phyloP scores from a whole-genome alignment of 1,284 basidiomycete genomes.

The Athelia psychrophila region DNA sequence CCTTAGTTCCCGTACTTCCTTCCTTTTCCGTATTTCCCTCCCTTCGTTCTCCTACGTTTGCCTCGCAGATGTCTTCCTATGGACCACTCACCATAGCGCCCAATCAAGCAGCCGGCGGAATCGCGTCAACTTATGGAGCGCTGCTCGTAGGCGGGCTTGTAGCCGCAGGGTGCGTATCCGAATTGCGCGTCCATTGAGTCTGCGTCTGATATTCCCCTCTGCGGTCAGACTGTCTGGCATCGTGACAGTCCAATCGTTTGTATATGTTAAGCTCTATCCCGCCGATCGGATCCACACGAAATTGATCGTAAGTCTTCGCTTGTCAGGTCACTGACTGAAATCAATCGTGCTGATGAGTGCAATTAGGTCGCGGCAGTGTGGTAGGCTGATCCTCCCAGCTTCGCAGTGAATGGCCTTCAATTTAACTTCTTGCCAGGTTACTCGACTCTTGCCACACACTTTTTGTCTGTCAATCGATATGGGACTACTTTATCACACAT shows the following conservation, averaged over 20 bases:
- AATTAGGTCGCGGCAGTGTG: conserved; percentile 25
- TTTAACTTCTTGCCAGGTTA: conserved; percentile 20
- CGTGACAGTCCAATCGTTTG: conserved; percentile 37
- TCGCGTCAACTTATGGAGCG: conserved; percentile 36
- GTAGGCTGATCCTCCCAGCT: conserved; percentile 12
- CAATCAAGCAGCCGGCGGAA: too few species aligned
- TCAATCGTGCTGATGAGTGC: neutral
- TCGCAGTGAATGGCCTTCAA: neutral
- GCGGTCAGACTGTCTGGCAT: conserved; percentile 11
- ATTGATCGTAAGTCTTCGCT: conserved; percentile 26
- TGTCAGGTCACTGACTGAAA: neutral
- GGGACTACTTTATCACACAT: conserved; percentile 36
- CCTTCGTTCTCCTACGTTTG: too few species aligned
- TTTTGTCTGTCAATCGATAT: conserved; percentile 32
- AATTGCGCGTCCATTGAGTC: neutral
- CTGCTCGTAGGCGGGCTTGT: conserved; percentile 40
- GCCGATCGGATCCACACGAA: conserved; percentile 30
- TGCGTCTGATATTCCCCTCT: neutral
- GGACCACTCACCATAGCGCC: too few species aligned
- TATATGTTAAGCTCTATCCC: conserved; percentile 42
- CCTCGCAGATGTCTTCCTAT: too few species aligned
- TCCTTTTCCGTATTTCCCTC: too few species aligned
- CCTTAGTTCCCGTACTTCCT: too few species aligned
- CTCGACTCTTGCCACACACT: conserved; percentile 36
- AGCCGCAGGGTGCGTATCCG: conserved; percentile 30